Conservation (phyloP, 1,139 yeast genomes). For the Yamadazyma buinensis region DNA sequence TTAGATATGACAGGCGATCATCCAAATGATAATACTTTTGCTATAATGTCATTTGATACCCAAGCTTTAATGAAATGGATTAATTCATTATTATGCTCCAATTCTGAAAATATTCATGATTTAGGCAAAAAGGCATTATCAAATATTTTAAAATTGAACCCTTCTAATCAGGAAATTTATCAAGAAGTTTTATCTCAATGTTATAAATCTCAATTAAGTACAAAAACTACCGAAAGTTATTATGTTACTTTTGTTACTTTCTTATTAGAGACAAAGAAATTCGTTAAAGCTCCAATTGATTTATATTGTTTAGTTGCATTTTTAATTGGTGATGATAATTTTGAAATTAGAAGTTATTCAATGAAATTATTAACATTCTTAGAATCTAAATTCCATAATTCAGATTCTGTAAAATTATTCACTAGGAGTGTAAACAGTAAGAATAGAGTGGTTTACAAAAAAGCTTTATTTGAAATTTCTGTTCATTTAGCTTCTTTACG, state of each 20-base stretch:
- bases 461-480: constrained; percentile 69
- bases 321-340: constrained; percentile 64
- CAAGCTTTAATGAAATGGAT: constrained; percentile 74
- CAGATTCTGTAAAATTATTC: constrained; percentile 42
- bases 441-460: constrained; percentile 71
- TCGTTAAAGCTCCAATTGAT: constrained; percentile 48
- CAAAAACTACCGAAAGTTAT: constrained; percentile 59
- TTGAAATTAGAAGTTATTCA: constrained; percentile 60
- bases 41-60: constrained; percentile 65
- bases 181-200: constrained; percentile 67
- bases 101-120: constrained; percentile 55
- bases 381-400: constrained; percentile 50
- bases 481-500: constrained; percentile 50
- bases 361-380: constrained; percentile 53
- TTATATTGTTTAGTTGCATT: constrained; percentile 62
- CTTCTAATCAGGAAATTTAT: constrained; percentile 53
- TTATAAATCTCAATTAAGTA: constrained; percentile 51
- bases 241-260: constrained; percentile 70
- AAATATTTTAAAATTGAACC: constrained; percentile 61
- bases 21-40: constrained; percentile 12
- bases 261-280: constrained; percentile 35
- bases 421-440: constrained; percentile 61
- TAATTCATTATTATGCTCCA: constrained; percentile 59
- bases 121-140: constrained; percentile 72
- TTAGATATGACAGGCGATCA: constrained; percentile 33